Base-by-base conservation (phyloP, 129 eudicot species). In the Silybum marianum region DNA sequence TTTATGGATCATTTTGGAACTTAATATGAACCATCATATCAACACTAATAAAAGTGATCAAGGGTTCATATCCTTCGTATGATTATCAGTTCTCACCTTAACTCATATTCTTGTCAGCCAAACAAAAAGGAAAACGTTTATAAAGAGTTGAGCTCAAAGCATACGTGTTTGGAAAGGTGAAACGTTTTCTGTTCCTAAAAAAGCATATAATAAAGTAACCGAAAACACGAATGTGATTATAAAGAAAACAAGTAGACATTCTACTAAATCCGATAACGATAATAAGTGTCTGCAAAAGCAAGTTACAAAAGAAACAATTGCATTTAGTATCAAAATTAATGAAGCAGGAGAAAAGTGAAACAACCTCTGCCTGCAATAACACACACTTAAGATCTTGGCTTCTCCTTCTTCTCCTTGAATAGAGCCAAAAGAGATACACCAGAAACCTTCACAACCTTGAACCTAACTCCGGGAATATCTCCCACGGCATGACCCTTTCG, bases 381-480 rank as follows among this genome's bases (percentile, higher is more conserved):
- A 54, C 13, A 54, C 66, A 16, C 3, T 76, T 89, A 91, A 89
- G 97, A 91, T 60, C 93, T 89, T 34, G 97, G 97, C 85, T 91
- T 91, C 74, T 91, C 97, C 85, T 91, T 91, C 76, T 91, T 91
- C 85, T 91, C 93, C 93, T 89, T 91, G 82, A 89, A 91, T 73
- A 89, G 88, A 42, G 93, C 93, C 67, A 89, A 71, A 25, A 91
- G 93, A 38, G 97, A 91, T 23, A 91, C 97, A 73, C 97, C 97
- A 26, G 97, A 89, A 2, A 91, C 97, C 97, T 91, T 91, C 77
- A 91, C 97, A 38, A 91, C 97, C 91, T 91, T 91, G 82, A 91
- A 91, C 80, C 97, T 83, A 68, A 91, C 97, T 26, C 97, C 97
- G 19, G 97, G 97, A 91, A 89, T 91, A 88, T 91, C 97, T 87